phyloP scores from a whole-genome alignment of 495 filamentous ascomycete species.

The Ascodesmis nigricans region DNA sequence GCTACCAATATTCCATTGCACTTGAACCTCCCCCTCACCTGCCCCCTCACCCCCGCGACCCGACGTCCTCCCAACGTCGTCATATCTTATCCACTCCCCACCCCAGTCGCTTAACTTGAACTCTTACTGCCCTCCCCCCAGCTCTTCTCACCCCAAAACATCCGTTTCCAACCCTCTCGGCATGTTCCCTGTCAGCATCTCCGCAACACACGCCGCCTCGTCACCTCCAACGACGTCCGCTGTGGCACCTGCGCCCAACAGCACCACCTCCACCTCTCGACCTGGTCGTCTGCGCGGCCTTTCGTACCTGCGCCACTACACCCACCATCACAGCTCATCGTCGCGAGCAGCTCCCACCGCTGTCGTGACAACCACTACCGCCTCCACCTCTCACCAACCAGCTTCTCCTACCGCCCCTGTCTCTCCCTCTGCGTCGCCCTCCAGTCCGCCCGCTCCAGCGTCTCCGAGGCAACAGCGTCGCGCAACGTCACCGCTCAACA shows the following conservation, averaged over 20 bases:
- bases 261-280: slow-evolving; percentile 8
- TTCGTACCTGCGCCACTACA: slow-evolving; percentile 19
- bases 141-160: neutral
- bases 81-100: neutral
- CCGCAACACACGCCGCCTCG: too few relatives aligned
- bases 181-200: slow-evolving; percentile 11
- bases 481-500: slow-evolving; percentile 19
- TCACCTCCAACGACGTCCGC: too few relatives aligned
- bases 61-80: neutral
- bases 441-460: slow-evolving; percentile 1
- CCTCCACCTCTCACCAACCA: neutral
- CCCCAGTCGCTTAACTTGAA: neutral
- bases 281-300: slow-evolving; percentile 17
- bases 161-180: slow-evolving; percentile 2
- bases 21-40: neutral
- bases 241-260: slow-evolving; percentile 6
- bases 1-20: neutral
- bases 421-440: slow-evolving; percentile 1
- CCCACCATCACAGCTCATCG: slow-evolving; percentile 15
- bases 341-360: slow-evolving; percentile 13
- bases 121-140: neutral
- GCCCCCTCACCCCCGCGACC: neutral
- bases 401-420: slow-evolving; percentile 14
- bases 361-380: slow-evolving; percentile 10
- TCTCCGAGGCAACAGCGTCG: slow-evolving; percentile 15